Base-by-base conservation (phyloP, 441 rosid genomes). In the Mallotus repandus region DNA sequence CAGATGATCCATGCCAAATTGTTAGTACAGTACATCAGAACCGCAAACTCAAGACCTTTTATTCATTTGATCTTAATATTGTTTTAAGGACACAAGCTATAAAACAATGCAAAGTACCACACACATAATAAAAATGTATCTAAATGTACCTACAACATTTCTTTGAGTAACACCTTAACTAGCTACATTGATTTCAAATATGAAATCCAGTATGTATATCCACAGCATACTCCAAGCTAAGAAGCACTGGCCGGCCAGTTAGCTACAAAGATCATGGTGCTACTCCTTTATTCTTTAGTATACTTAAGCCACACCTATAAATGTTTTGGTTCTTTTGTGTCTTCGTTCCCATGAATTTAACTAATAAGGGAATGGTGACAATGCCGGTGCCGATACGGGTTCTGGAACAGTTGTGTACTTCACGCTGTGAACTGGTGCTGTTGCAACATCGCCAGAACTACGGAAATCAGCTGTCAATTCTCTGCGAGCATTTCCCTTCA, bases 361-460 rank as follows among this genome's bases (percentile, higher is more conserved):
- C 1, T 74, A 66, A 46, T 19, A n/a, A 55, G 57, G 22, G 25
- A 29, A 29, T 29, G 32, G 32, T 29, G 32, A 29, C 32, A 29
- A 29, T 29, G 88, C 35, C 73, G 65, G 0, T 4, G 88, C 80
- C 4, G 86, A 84, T 2, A 80, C 78, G 0, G n/a, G 55, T 7
- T 81, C 76, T 1, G 87, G 87, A 7, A 81, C 78, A 22, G 22
- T 75, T 14, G 16, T 2, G 69, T 53, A 79, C 74, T 68, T 74
- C 45, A 9, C 77, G 0, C 78, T 7, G 0, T 68, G 70, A 25
- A 70, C 41, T 1, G 86, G 90, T 50, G 83, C 92, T 4, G 84
- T 83, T 32, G 90, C 90, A 19, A 71, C 86, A 29, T 72, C 11
- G 2, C 90, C 92, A 1, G 88, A 84, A 88, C 96, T 89, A 58